Evolutionary conservation across 768 basidiomycete species (phyloP).

Genomic region (Lanmaoa rubissima): DNA sequence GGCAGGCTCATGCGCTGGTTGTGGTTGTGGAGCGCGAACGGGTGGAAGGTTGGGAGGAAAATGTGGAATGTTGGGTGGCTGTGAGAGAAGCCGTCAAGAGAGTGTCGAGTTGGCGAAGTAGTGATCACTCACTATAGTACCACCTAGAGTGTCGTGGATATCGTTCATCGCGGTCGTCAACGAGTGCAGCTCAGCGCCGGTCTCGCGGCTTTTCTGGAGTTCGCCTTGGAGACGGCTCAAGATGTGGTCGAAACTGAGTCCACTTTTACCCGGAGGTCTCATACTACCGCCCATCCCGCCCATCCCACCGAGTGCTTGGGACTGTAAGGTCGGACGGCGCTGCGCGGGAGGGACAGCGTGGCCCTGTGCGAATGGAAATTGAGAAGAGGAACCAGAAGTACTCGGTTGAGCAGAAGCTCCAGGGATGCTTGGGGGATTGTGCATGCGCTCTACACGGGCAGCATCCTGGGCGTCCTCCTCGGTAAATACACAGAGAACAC

Average conservation of each 20-base stretch:
- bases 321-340: slow-evolving; percentile 56
- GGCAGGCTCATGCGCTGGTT: slow-evolving; percentile 22
- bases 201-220: slow-evolving; percentile 94
- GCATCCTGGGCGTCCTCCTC: slow-evolving; percentile 82
- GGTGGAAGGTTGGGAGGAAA: slow-evolving; percentile 68
- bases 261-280: slow-evolving; percentile 76
- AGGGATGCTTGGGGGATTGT: slow-evolving; percentile 35
- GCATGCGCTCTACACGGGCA: slow-evolving; percentile 67
- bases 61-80: slow-evolving; percentile 62
- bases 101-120: neutral
- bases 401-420: slow-evolving; percentile 38
- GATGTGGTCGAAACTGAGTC: slow-evolving; percentile 90
- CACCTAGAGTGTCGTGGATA: slow-evolving; percentile 90
- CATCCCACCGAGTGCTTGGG: slow-evolving; percentile 65
- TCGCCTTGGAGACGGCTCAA: slow-evolving; percentile 86
- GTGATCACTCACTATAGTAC: slow-evolving; percentile 59
- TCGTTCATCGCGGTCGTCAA: slow-evolving; percentile 80
- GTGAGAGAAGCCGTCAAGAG: slow-evolving; percentile 12
- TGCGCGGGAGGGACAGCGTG: slow-evolving; percentile 39
- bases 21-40: slow-evolving; percentile 45
- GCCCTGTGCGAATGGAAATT: slow-evolving; percentile 44
- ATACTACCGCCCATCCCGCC: slow-evolving; percentile 75
- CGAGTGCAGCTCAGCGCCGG: slow-evolving; percentile 78
- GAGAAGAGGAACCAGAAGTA: slow-evolving; percentile 21
- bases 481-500: slow-evolving; percentile 83